Percentiles rank a stretch among this genome's conserved stretches.
Evolutionary conservation across 768 basidiomycete genomes (phyloP).

Genomic region (Xerocomus potaroensis): DNA sequence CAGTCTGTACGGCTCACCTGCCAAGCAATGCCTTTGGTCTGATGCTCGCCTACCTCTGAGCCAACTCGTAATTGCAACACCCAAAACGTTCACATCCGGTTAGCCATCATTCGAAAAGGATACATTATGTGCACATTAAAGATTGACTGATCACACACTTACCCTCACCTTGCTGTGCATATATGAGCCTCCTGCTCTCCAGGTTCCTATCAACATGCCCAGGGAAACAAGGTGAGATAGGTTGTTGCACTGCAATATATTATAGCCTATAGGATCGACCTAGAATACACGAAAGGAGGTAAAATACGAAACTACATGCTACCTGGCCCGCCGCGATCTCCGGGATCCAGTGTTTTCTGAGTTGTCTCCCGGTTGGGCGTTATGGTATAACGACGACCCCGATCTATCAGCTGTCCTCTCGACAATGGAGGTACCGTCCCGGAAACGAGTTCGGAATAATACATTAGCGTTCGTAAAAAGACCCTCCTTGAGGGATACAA

Average conservation of each 20-base stretch:
- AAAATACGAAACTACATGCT: neutral
- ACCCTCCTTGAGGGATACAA: slow-evolving; percentile 95
- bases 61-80: no score
- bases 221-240: no score
- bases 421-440: slow-evolving; percentile 90
- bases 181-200: no score
- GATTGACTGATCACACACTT: no score
- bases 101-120: no score
- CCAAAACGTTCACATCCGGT: no score
- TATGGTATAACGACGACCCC: slow-evolving; percentile 40
- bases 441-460: slow-evolving; percentile 86
- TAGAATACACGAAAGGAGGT: neutral
- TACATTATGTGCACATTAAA: no score
- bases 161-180: no score
- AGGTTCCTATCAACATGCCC: no score
- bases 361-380: slow-evolving; percentile 8
- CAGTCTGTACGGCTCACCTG: no score
- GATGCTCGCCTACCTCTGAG: no score
- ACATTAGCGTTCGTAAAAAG: slow-evolving; percentile 98
- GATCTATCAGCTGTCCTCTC: slow-evolving; percentile 73
- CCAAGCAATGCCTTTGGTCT: no score
- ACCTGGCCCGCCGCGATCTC: slow-evolving; percentile 15
- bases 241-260: slow-evolving; percentile 4
- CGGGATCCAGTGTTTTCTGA: slow-evolving; percentile 13
- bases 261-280: slow-evolving; percentile 12